Evolutionary conservation across 73 alveolate species (phyloP).

Genomic region (Stentor coeruleus): DNA sequence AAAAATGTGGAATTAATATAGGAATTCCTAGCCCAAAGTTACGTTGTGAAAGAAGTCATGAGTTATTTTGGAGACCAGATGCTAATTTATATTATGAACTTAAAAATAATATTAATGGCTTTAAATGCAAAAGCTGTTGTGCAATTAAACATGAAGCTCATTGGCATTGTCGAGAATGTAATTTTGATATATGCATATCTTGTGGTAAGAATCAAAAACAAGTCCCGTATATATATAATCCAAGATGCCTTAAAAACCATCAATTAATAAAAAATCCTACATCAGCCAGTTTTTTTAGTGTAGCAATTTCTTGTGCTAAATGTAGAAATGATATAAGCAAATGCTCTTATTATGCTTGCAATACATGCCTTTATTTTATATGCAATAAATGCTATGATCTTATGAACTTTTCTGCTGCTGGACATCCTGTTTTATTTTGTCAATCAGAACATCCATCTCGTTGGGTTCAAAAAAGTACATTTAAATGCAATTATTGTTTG

Average conservation of each 20-base stretch:
- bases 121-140: neutral
- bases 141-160: neutral
- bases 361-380: too few relatives aligned
- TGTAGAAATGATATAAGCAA: too few relatives aligned
- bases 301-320: too few relatives aligned
- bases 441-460: neutral
- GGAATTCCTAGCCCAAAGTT: neutral
- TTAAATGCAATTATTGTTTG: neutral
- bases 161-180: neutral
- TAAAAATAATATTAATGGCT: neutral
- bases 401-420: too few relatives aligned
- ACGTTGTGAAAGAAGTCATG: neutral
- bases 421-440: neutral
- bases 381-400: too few relatives aligned
- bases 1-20: neutral
- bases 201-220: neutral
- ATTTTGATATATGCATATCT: neutral
- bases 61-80: neutral
- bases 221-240: neutral
- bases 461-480: neutral
- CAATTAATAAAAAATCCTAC: too few relatives aligned
- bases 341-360: too few relatives aligned
- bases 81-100: neutral
- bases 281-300: too few relatives aligned
- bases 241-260: too few relatives aligned